Base-by-base conservation (phyloP, 345 rosid genomes). In the Populus simonii region DNA sequence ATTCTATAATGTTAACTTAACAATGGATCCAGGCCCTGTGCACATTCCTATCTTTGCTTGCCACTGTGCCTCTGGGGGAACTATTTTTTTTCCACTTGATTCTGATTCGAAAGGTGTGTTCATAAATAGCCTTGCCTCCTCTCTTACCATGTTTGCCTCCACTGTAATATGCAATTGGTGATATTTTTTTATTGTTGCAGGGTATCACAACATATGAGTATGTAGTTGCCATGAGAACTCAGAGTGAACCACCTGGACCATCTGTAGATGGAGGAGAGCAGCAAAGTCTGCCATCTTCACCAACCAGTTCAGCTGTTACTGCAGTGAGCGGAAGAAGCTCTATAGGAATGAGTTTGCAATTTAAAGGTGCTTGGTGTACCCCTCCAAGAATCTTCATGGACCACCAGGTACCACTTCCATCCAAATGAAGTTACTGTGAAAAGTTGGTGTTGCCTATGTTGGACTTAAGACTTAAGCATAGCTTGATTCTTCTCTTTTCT, bases 341-440 rank as follows among this genome's bases (percentile, higher is more conserved):
- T 71, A 89, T 93, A 8, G 97, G 94, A 74, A 86, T 83, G 87
- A 83, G 92, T 80, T 86, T 95, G 91, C 96, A 91, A 68, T 91
- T 92, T 81, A 92, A 85, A 84, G 97, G 93, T 62, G 92, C 92
- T 78, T 91, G 96, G 94, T 95, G 99, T 83, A 95, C 98, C 12
- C 98, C 98, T 83, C 99, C 99, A 73, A 88, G 97, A 87, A 90
- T 95, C 81, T 93, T 93, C 92, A 89, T 95, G 98, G 98, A 93
- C 71, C 91, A 90, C 85, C 93, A 86, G 93, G 98, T 93, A 88
- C 45, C 69, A 31, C 71, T 22, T n/a, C 62, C 18, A 6, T 69
- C 23, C 11, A 0, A n/a, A 22, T 38, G 12, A 33, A 67, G 45
- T 36, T 67, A 36, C 22, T 10, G 8, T 22, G 13, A 57, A 57